A percentile compares a stretch with the other conserved stretches of the same genome.
phyloP scores from a whole-genome alignment of 1,139 yeast species.

The Blastobotrys petasosporus region DNA sequence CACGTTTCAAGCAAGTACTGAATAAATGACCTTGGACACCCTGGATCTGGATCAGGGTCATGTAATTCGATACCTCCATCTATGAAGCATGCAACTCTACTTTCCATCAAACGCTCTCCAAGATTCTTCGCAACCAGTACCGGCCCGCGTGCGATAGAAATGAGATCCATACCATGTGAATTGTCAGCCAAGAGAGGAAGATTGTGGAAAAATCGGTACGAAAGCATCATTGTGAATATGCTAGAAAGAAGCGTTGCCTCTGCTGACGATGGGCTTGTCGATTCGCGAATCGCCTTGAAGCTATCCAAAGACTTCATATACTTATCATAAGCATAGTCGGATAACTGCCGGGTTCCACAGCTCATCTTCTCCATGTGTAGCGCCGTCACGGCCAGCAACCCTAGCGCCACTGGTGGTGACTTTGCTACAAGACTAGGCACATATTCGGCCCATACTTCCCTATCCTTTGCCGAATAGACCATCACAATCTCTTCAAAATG shows the following conservation, averaged over 20 bases:
- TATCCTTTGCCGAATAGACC: slow-evolving; percentile 8
- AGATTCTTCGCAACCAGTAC: slow-evolving; percentile 17
- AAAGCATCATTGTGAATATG: slow-evolving; percentile 22
- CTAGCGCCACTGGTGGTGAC: slow-evolving; percentile 15
- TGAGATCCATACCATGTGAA: slow-evolving; percentile 17
- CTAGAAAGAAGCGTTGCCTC: slow-evolving; percentile 20
- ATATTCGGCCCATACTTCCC: slow-evolving; percentile 16
- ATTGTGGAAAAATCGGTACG: slow-evolving; percentile 20
- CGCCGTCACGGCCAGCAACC: slow-evolving; percentile 20
- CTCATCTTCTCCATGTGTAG: slow-evolving; percentile 18
- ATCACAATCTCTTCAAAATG: slow-evolving; percentile 12
- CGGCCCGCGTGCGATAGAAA: slow-evolving; percentile 22
- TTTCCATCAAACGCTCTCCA: slow-evolving; percentile 10
- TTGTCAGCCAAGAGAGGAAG: slow-evolving; percentile 17
- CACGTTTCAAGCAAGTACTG: slow-evolving; percentile 6
- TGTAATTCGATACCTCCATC: background rate
- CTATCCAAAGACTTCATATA: slow-evolving; percentile 17
- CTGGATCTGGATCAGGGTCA: slow-evolving; percentile 10
- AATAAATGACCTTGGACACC: slow-evolving; percentile 2
- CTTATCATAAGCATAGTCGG: slow-evolving; percentile 17
- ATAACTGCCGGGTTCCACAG: slow-evolving; percentile 13
- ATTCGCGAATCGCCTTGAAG: slow-evolving; percentile 13
- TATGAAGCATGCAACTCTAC: background rate
- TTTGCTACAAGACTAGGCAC: slow-evolving; percentile 19
- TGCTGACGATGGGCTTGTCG: slow-evolving; percentile 4